Evolutionary conservation across 164 flowering plant species (phyloP), one percentile per base, ranked within the genome.

Genomic region (Buxus sempervirens): DNA sequence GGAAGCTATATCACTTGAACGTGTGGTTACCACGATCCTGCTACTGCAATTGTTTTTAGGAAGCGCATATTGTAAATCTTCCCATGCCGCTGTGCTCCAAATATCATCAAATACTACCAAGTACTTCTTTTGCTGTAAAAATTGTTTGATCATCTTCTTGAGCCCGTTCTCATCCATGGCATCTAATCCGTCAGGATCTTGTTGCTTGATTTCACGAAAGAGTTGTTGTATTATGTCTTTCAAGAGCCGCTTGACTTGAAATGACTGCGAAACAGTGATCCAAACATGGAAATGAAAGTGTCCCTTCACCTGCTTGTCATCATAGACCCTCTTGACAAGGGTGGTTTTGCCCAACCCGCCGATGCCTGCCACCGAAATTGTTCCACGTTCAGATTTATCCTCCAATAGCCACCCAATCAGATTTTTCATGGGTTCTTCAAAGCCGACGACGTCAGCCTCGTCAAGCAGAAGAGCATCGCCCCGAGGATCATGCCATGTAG

Each of bases 61-160:
- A 0, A 58, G 9, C 1, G 61, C 61, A 58, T 58, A 18, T 27
- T 27, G 26, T 26, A 58, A 0, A 14, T 7, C 41, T 2, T 58
- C 61, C 61, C 61, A 58, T 1, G 41, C n/a, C 4, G 15, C n/a
- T 3, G 9, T 15, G 8, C n/a, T 58, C 61, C 61, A 58, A 26
- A 58, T 58, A 58, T 58, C 61, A 58, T 58, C 61, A 26, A 58
- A 26, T 26, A 58, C 41, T 15, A 58, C 27, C 41, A 58, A n/a
- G 26, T 58, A 58, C 61, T 38, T 58, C 41, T 58, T 58, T 27
- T 26, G 38, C 38, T 58, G 20, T n/a, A 58, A 19, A 27, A 26
- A 16, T 14, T 58, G 20, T 4, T 15, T 27, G 36, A 58, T 20
- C 6, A 15, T 16, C n/a, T 3, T 7, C 2, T 15, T 58, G n/a